Evolutionary conservation across 345 rosid species (phyloP).

Genomic region (Camelina laxa): DNA sequence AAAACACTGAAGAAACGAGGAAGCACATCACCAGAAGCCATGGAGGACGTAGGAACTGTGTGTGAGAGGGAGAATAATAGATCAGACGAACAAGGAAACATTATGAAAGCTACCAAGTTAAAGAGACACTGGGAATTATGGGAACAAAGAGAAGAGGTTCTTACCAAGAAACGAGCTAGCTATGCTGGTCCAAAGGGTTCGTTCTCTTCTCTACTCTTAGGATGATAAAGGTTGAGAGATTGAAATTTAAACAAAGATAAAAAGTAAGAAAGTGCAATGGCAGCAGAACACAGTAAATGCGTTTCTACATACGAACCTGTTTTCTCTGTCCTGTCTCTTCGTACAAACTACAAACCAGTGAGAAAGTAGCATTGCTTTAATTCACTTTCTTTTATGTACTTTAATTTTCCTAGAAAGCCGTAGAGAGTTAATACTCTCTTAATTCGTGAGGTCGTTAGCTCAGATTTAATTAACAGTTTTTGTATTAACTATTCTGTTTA

Average conservation of each 20-base stretch:
- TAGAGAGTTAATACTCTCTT: background rate
- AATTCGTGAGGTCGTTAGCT: background rate
- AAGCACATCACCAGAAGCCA: background rate
- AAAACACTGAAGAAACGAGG: background rate
- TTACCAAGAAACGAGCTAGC: background rate
- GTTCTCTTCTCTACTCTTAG: too few relatives aligned
- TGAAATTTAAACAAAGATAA: background rate
- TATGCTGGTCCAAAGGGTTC: background rate
- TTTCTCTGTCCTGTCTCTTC: background rate
- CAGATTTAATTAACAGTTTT: background rate
- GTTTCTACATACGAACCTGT: background rate
- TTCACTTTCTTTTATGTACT: background rate
- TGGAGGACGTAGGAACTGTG: background rate
- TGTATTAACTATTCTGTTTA: background rate
- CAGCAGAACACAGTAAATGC: background rate
- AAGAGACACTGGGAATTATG: background rate
- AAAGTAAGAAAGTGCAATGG: background rate
- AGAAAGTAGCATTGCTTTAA: background rate
- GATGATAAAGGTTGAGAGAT: background rate
- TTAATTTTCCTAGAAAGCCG: background rate
- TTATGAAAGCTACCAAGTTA: background rate
- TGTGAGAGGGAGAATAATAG: background rate
- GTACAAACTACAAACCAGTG: background rate
- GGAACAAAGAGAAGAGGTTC: background rate
- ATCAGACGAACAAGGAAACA: background rate